Percentiles rank a stretch among this genome's conserved stretches.
These are phyloP conservation scores for Chaetomium fimeti DNA, from an alignment of 495 filamentous ascomycete genomes.

Conservation along the genomic window DNA sequence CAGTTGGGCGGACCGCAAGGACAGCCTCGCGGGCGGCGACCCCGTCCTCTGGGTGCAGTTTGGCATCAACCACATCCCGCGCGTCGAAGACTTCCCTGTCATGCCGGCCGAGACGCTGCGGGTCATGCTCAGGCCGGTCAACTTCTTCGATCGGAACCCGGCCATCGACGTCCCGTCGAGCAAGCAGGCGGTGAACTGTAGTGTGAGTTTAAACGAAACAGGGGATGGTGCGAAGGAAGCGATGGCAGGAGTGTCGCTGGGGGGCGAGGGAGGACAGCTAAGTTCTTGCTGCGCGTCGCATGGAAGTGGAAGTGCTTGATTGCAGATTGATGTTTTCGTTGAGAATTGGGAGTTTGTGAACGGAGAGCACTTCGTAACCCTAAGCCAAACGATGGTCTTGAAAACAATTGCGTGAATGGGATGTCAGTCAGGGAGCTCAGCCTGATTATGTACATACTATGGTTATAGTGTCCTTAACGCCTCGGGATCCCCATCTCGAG, in stretches of 20 bases:
- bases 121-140: conserved; percentile 63
- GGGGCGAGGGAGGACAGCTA: conserved; percentile 2
- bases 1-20: conserved; percentile 28
- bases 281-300: conserved; percentile 16
- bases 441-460: no score
- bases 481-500: no score
- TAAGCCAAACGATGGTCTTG: no score
- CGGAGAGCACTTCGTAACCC: no score
- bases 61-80: conserved; percentile 61
- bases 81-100: conserved; percentile 48
- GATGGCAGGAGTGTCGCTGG: conserved; percentile 7
- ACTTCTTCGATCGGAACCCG: conserved; percentile 74
- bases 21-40: conserved; percentile 25
- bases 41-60: conserved; percentile 63
- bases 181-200: conserved; percentile 53
- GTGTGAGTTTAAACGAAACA: conserved; percentile 29
- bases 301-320: background rate
- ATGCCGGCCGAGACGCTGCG: conserved; percentile 44
- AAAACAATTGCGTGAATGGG: no score
- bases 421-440: no score
- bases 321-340: no score
- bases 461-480: no score
- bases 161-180: conserved; percentile 70
- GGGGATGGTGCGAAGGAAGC: background rate
- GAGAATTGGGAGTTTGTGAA: no score